A percentile compares a stretch with the other conserved stretches of the same genome.
These are phyloP conservation scores for Sporothrix pseudoabietina DNA, from an alignment of 2,329 filamentous ascomycete genomes.

Conservation along the genomic window DNA sequence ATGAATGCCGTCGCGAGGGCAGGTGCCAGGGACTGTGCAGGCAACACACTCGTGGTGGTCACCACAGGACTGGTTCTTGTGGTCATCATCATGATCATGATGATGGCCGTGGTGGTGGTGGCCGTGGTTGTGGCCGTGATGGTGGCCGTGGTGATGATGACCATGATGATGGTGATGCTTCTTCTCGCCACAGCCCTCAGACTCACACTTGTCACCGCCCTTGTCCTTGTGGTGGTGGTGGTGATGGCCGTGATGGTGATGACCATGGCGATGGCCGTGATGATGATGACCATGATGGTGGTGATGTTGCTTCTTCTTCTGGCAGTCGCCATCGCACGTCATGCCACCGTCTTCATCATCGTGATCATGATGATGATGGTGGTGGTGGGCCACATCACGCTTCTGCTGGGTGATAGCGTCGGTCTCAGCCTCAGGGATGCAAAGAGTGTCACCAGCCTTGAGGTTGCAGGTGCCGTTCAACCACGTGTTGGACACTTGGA, in stretches of 20 bases:
- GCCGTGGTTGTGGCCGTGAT: constrained; percentile 23
- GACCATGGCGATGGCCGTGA: constrained; percentile 17
- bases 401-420: not conserved
- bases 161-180: constrained; percentile 23
- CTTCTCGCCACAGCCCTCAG: constrained; percentile 11
- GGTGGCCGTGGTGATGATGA: constrained; percentile 18
- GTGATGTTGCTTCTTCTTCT: not conserved
- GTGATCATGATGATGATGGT: constrained; percentile 18
- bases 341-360: constrained; percentile 15
- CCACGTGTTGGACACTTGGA: constrained; percentile 27
- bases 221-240: not conserved
- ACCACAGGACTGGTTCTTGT: constrained; percentile 13
- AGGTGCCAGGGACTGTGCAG: constrained; percentile 26
- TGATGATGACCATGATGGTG: constrained; percentile 9
- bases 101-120: constrained; percentile 16
- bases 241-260: not conserved
- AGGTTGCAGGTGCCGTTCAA: constrained; percentile 24
- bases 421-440: constrained; percentile 17
- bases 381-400: constrained; percentile 26
- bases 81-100: constrained; percentile 25
- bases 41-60: constrained; percentile 36
- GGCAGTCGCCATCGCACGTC: constrained; percentile 8
- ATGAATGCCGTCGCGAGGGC: constrained; percentile 28
- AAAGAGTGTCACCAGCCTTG: constrained; percentile 25
- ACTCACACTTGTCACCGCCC: constrained; percentile 13